These are phyloP conservation scores for Hansenula sp. DNA, from an alignment of 1,139 yeast species.

Conservation along the genomic window DNA sequence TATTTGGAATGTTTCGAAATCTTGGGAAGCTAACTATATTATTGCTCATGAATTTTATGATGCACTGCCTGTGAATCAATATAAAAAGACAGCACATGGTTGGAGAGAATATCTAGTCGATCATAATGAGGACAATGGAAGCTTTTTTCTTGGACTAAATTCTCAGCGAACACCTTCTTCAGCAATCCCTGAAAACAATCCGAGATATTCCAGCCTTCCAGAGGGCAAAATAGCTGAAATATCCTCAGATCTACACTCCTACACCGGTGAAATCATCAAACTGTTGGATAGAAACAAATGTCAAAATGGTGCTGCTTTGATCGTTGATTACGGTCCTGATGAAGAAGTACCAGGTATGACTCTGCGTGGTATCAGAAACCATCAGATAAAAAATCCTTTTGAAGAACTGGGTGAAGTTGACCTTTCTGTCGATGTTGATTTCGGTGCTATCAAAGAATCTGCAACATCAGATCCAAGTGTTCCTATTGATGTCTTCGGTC, in stretches of 20 bases:
- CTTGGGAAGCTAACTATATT: conserved; percentile 49
- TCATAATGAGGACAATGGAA: conserved; percentile 29
- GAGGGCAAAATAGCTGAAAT: conserved; percentile 63
- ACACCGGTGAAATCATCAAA: conserved; percentile 43
- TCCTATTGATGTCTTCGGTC: conserved; percentile 43
- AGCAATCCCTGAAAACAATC: conserved; percentile 47
- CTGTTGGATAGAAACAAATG: conserved; percentile 31
- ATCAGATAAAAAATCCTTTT: conserved; percentile 76
- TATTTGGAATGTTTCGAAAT: conserved; percentile 31
- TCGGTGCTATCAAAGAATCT: conserved; percentile 47
- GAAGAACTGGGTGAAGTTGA: conserved; percentile 76
- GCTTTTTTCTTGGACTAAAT: conserved; percentile 57
- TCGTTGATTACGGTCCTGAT: conserved; percentile 76
- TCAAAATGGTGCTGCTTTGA: conserved; percentile 57
- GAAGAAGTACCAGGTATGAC: conserved; percentile 63
- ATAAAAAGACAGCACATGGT: conserved; percentile 55
- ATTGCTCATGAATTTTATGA: conserved; percentile 87
- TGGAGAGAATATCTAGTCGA: conserved; percentile 83
- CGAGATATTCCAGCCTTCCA: conserved; percentile 52
- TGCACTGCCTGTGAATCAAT: conserved; percentile 77
- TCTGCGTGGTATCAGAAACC: conserved; percentile 70
- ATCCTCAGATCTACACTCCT: conserved; percentile 68
- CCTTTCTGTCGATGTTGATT: conserved; percentile 82
- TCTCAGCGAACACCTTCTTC: conserved; percentile 66
- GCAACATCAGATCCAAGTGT: conserved; percentile 23